Evolutionary conservation across 768 basidiomycete species (phyloP).

Genomic region (Plicaturopsis crispa): DNA sequence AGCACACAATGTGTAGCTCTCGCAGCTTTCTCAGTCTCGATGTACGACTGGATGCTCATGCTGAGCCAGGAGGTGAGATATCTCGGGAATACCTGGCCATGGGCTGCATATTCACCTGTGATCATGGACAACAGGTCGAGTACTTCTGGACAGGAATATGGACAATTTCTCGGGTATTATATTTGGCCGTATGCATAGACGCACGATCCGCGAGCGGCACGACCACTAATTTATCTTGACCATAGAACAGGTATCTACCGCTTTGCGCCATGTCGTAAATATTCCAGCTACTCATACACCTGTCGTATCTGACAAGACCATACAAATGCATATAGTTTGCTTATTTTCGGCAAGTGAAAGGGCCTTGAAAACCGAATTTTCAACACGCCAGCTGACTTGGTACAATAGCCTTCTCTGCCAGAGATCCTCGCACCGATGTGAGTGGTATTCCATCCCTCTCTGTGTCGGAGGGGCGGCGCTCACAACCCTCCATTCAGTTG

Average conservation of each 20-base stretch:
- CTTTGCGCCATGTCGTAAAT: constrained; percentile 6
- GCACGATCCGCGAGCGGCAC: neutral
- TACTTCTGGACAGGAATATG: constrained; percentile 13
- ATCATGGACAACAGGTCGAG: too few species aligned
- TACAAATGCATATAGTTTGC: too few species aligned
- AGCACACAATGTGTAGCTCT: neutral
- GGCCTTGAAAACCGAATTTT: neutral
- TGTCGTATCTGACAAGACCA: too few species aligned
- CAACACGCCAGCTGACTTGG: neutral
- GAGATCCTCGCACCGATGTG: too few species aligned
- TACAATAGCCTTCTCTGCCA: too few species aligned
- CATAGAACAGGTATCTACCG: constrained; percentile 12
- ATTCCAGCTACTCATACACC: neutral
- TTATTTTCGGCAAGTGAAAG: too few species aligned
- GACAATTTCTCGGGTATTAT: constrained; percentile 11
- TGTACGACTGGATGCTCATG: neutral
- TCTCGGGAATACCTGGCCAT: too few species aligned
- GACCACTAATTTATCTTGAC: neutral
- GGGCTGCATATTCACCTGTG: too few species aligned
- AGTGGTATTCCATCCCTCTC: too few species aligned
- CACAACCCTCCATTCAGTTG: neutral
- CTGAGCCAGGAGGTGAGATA: neutral
- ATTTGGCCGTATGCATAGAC: constrained; percentile 8
- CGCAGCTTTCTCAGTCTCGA: neutral
- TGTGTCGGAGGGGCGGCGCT: too few species aligned